A percentile compares a stretch with the other conserved stretches of the same genome.
phyloP scores from a whole-genome alignment of 495 filamentous ascomycete species.

The Penicillium steckii region DNA sequence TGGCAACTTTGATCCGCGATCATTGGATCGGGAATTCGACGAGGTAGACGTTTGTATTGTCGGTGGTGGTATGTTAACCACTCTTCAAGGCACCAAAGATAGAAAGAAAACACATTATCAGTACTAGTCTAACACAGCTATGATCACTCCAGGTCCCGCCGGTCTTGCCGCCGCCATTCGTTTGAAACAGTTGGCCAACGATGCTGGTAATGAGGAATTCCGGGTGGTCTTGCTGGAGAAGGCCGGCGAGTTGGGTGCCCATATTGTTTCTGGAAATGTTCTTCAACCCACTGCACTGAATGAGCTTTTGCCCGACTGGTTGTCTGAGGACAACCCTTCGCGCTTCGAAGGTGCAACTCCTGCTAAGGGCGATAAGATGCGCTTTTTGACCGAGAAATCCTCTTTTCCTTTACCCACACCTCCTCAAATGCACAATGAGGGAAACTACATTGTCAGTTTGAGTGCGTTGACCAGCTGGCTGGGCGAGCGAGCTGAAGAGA shows the following conservation, averaged over 20 bases:
- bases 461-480: slow-evolving; percentile 96
- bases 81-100: too few species aligned
- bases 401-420: slow-evolving; percentile 81
- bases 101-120: not conserved
- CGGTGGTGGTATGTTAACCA: slow-evolving; percentile 78
- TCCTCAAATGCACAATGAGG: slow-evolving; percentile 97
- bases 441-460: slow-evolving; percentile 95
- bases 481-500: slow-evolving; percentile 88
- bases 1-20: slow-evolving; percentile 68
- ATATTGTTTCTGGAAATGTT: slow-evolving; percentile 95
- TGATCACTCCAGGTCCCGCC: slow-evolving; percentile 63
- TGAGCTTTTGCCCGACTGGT: slow-evolving; percentile 93
- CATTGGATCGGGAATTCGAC: slow-evolving; percentile 82
- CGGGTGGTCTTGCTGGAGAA: slow-evolving; percentile 92
- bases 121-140: slow-evolving; percentile 15
- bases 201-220: slow-evolving; percentile 94
- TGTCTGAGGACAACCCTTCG: slow-evolving; percentile 78
- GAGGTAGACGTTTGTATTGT: slow-evolving; percentile 96
- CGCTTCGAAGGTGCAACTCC: slow-evolving; percentile 83
- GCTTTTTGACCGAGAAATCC: slow-evolving; percentile 83
- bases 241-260: slow-evolving; percentile 89
- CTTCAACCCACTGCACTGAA: slow-evolving; percentile 87
- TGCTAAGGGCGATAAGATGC: slow-evolving; percentile 82
- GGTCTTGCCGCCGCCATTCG: slow-evolving; percentile 91
- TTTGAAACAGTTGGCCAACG: slow-evolving; percentile 92